Percentiles rank a stretch among this genome's conserved stretches.
Evolutionary conservation across 2,329 filamentous ascomycete species (phyloP).

Genomic region (Sclerotinia spermophila): DNA sequence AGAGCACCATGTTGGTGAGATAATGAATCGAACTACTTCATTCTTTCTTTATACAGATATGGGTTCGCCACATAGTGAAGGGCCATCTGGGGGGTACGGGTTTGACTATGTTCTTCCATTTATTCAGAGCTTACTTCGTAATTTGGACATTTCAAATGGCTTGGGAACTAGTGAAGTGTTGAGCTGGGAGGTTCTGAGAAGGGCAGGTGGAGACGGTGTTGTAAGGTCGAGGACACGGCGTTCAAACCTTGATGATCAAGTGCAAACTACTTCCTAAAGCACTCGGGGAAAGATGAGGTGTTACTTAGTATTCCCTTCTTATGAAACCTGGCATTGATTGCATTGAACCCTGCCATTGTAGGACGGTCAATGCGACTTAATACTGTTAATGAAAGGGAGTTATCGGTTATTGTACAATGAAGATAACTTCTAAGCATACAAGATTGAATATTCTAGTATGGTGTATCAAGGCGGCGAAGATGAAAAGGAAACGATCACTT

Average conservation of each 20-base stretch:
- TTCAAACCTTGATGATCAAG: background rate
- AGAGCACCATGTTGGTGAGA: background rate
- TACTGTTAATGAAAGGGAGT: background rate
- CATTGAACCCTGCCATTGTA: background rate
- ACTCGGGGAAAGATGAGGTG: too few relatives aligned
- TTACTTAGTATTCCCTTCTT: too few relatives aligned
- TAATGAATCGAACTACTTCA: accelerated
- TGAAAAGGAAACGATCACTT: background rate
- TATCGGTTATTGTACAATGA: background rate
- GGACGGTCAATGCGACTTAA: background rate
- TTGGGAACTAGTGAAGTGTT: background rate
- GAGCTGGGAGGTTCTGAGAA: background rate
- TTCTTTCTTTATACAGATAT: background rate
- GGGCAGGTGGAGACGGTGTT: background rate
- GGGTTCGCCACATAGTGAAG: background rate
- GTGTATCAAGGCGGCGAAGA: background rate
- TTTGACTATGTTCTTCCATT: background rate
- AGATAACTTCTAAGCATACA: background rate
- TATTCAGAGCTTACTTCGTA: background rate
- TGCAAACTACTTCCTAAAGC: background rate
- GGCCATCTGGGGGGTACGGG: background rate
- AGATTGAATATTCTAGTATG: background rate
- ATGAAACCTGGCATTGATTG: background rate
- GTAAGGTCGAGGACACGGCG: background rate
- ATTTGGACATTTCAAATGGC: background rate